These are phyloP conservation scores for Canavalia gladiata DNA, from an alignment of 306 rosid species.

Conservation along the genomic window DNA sequence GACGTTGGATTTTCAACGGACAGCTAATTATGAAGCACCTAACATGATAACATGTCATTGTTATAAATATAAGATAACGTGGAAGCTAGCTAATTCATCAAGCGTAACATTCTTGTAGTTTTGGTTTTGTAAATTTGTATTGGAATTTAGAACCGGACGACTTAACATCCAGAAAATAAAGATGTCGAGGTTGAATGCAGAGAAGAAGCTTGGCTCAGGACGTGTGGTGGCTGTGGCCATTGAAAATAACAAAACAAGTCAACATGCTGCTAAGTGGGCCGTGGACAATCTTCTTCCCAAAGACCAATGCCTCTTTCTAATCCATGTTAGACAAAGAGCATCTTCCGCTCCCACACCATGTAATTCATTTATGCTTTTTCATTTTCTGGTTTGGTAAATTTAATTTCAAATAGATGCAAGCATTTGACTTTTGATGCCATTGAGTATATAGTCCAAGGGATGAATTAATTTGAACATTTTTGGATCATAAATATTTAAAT, in stretches of 20 bases:
- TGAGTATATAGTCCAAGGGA: background rate
- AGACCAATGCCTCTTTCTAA: conserved; percentile 67
- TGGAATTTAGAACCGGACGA: background rate
- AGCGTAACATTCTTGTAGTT: background rate
- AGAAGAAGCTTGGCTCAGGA: conserved; percentile 58
- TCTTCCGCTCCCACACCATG: conserved; percentile 51
- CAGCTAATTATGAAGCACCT: conserved; percentile 15
- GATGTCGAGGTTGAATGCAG: conserved; percentile 51
- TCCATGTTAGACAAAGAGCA: conserved; percentile 65
- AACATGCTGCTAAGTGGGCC: conserved; percentile 80
- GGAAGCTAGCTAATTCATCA: background rate
- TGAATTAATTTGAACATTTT: background rate
- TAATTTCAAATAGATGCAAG: background rate
- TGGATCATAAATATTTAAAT: background rate
- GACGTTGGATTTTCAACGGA: conserved; percentile 32
- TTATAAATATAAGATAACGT: background rate
- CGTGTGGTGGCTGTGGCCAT: conserved; percentile 79
- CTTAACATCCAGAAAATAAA: background rate
- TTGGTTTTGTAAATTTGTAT: background rate
- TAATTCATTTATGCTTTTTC: background rate
- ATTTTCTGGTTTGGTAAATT: background rate
- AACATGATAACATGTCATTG: background rate
- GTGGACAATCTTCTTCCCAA: conserved; percentile 75
- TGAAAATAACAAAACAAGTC: conserved; percentile 78
- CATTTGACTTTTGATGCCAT: background rate